phyloP scores from a whole-genome alignment of 768 basidiomycete genomes.

The Boletus eberwhitei region DNA sequence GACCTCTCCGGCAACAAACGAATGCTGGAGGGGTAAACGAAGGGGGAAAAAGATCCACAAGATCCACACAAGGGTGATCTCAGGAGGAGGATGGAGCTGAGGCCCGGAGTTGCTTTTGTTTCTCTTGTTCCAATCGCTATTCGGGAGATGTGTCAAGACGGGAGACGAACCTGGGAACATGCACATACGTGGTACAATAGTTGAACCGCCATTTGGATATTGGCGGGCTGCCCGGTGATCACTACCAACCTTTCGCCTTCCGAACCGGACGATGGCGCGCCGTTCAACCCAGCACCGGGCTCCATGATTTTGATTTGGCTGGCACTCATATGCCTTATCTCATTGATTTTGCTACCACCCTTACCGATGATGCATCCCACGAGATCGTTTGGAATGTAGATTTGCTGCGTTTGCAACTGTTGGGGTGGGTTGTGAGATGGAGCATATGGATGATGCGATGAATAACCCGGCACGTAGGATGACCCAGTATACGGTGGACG shows the following conservation, averaged over 20 bases:
- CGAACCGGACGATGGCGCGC: constrained; percentile 66
- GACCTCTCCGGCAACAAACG: constrained; percentile 3
- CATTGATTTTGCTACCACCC: constrained; percentile 97
- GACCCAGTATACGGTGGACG: constrained; percentile 50
- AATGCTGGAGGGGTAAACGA: not conserved
- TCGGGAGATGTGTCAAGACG: constrained; percentile 8
- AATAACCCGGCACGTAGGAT: constrained; percentile 70
- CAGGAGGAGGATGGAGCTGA: constrained; percentile 30
- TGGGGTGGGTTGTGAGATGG: constrained; percentile 58
- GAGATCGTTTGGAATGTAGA: constrained; percentile 96
- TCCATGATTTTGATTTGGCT: constrained; percentile 99
- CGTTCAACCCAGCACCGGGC: constrained; percentile 78
- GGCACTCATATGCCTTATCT: constrained; percentile 92
- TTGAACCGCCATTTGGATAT: constrained; percentile 96
- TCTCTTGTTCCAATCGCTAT: constrained; percentile 84
- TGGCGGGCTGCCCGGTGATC: constrained; percentile 91
- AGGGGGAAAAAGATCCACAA: not conserved
- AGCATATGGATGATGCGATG: constrained; percentile 42
- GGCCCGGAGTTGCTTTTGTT: constrained; percentile 71
- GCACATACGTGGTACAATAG: constrained; percentile 76
- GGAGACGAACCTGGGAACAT: not conserved
- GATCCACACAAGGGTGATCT: constrained; percentile 5
- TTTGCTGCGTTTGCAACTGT: constrained; percentile 92
- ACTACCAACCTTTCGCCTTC: constrained; percentile 93
- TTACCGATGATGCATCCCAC: constrained; percentile 98